These are phyloP conservation scores for Tilletiaria anomala DNA, from an alignment of 1,284 basidiomycete genomes.

Conservation along the genomic window DNA sequence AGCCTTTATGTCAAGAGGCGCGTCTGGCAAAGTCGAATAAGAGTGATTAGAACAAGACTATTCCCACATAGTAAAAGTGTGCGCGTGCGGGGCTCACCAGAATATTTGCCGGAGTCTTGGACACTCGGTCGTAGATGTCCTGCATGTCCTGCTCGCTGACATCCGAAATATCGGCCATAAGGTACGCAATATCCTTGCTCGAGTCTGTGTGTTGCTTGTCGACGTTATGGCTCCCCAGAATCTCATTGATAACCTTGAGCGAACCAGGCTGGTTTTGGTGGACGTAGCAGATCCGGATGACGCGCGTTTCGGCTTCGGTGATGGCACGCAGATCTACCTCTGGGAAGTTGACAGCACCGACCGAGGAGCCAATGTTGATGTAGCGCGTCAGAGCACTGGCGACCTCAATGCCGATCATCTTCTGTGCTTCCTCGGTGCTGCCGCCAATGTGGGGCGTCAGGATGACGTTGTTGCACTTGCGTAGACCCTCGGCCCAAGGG, in stretches of 20 bases:
- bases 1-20: too few species aligned
- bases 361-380: constrained; percentile 70
- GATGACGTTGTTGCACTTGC: constrained; percentile 27
- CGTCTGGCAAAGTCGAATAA: too few species aligned
- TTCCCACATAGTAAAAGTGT: too few species aligned
- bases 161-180: constrained; percentile 88
- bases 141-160: constrained; percentile 70
- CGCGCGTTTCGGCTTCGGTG: constrained; percentile 56
- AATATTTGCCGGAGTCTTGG: constrained; percentile 47
- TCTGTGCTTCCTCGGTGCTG: constrained; percentile 94
- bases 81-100: too few species aligned
- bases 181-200: constrained; percentile 82
- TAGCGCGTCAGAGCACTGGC: constrained; percentile 70
- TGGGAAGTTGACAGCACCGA: constrained; percentile 95
- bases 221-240: constrained; percentile 83
- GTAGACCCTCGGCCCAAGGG: constrained; percentile 47
- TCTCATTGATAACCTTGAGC: constrained; percentile 82
- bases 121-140: constrained; percentile 68
- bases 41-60: too few species aligned
- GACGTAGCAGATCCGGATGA: constrained; percentile 77
- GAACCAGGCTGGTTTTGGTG: constrained; percentile 97
- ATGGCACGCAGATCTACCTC: constrained; percentile 93
- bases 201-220: constrained; percentile 98
- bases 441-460: constrained; percentile 83
- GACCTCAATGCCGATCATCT: constrained; percentile 93